phyloP scores from a whole-genome alignment of 2,329 filamentous ascomycete species.

The Emericellopsis atlantica region DNA sequence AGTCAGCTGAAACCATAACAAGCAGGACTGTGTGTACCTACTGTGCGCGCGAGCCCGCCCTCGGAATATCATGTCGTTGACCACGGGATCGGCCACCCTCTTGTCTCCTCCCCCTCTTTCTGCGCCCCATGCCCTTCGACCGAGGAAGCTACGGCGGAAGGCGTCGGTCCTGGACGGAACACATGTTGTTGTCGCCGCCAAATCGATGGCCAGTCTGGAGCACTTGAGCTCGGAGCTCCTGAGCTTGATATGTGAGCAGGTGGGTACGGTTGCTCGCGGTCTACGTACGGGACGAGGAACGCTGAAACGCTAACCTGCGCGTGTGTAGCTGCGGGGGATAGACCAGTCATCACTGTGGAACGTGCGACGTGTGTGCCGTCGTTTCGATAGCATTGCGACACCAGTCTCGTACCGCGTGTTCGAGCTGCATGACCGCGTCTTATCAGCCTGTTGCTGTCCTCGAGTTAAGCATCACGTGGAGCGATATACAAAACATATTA shows the following conservation, averaged over 20 bases:
- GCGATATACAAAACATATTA: constrained; percentile 24
- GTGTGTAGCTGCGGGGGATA: constrained; percentile 22
- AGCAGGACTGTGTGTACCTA: neutral
- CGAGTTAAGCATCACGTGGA: constrained; percentile 20
- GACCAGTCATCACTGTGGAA: constrained; percentile 18
- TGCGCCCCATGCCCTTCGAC: constrained; percentile 3
- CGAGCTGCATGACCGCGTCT: constrained; percentile 21
- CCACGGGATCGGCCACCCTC: neutral
- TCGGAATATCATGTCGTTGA: neutral
- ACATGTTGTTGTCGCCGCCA: neutral
- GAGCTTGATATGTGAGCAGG: constrained; percentile 27
- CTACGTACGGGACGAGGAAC: too few relatives aligned
- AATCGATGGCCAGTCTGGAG: constrained; percentile 8
- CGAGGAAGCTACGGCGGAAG: neutral
- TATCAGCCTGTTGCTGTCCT: constrained; percentile 18
- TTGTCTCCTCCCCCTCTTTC: neutral
- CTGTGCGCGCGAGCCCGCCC: neutral
- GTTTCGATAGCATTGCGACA: constrained; percentile 26
- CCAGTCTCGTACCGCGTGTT: constrained; percentile 28
- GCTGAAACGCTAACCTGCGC: neutral
- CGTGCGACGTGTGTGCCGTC: constrained; percentile 23
- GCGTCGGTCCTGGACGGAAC: neutral
- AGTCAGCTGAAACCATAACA: too few relatives aligned
- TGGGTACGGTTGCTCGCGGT: constrained; percentile 8
- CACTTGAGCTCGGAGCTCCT: constrained; percentile 28